These are phyloP conservation scores for Candida wancherniae DNA, from an alignment of 805 yeast species.

Conservation along the genomic window DNA sequence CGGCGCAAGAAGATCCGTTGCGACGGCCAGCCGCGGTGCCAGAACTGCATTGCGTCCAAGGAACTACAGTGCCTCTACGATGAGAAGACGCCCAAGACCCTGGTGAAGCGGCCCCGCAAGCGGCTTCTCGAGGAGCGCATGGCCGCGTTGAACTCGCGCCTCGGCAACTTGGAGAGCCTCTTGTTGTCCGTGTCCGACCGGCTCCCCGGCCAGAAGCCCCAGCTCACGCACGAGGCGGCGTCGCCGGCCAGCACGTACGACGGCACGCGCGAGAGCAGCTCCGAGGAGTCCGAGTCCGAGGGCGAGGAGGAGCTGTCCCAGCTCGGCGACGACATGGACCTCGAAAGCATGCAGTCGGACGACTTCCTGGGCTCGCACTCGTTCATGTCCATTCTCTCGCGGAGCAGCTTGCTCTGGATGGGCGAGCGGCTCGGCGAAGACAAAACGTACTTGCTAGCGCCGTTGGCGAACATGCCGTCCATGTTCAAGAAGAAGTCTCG, in stretches of 20 bases:
- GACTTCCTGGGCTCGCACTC: constrained; percentile 36
- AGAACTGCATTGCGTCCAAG: constrained; percentile 9
- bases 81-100: constrained; percentile 6
- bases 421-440: constrained; percentile 21
- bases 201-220: background rate
- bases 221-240: background rate
- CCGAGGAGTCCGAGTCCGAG: background rate
- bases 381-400: constrained; percentile 30
- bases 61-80: constrained; percentile 12
- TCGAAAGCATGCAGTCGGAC: constrained; percentile 6
- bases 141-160: constrained; percentile 3
- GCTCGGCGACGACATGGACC: background rate
- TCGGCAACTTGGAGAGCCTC: constrained; percentile 5
- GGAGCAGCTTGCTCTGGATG: constrained; percentile 32
- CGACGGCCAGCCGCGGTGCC: constrained; percentile 12
- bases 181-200: constrained; percentile 1
- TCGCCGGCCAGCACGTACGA: background rate
- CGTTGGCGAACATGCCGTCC: constrained; percentile 27
- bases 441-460: constrained; percentile 17
- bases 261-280: background rate
- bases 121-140: constrained; percentile 2
- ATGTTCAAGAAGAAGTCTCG: constrained; percentile 18
- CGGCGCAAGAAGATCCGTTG: constrained; percentile 16
- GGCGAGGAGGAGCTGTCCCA: background rate
- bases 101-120: constrained; percentile 2